Evolutionary conservation across 2,329 filamentous ascomycete species (phyloP).

Genomic region (Colletotrichum incanum): DNA sequence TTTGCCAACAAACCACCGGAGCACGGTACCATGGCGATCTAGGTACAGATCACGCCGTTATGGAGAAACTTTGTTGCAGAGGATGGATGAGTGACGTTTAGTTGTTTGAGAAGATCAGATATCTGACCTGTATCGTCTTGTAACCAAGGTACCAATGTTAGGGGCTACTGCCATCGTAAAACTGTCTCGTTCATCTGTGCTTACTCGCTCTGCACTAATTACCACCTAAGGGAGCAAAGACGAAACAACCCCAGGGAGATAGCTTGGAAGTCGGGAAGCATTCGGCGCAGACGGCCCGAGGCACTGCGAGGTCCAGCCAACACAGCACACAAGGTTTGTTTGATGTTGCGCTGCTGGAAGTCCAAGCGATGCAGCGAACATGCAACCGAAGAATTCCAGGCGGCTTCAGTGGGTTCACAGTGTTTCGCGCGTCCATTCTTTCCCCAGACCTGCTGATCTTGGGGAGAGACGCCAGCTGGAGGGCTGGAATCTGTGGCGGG

Average conservation of each 20-base stretch:
- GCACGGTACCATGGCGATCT: too few relatives aligned
- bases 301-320: not conserved
- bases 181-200: not conserved
- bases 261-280: not conserved
- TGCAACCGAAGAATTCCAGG: slow-evolving; percentile 7
- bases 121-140: too few relatives aligned
- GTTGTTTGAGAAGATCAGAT: too few relatives aligned
- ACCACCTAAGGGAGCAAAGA: not conserved
- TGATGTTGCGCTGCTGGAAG: not conserved
- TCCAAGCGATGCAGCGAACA: too few relatives aligned
- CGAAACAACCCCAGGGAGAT: not conserved
- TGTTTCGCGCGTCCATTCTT: not conserved
- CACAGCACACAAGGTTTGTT: not conserved
- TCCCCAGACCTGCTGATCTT: slow-evolving; percentile 16
- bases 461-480: not conserved
- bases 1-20: too few relatives aligned
- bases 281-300: slow-evolving; percentile 9
- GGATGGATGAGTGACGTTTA: too few relatives aligned
- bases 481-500: not conserved
- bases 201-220: not conserved
- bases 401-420: not conserved
- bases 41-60: not conserved
- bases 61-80: too few relatives aligned
- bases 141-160: too few relatives aligned
- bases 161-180: too few relatives aligned